Conservation (phyloP, 768 basidiomycete species). For the Pleurotus platypus region DNA sequence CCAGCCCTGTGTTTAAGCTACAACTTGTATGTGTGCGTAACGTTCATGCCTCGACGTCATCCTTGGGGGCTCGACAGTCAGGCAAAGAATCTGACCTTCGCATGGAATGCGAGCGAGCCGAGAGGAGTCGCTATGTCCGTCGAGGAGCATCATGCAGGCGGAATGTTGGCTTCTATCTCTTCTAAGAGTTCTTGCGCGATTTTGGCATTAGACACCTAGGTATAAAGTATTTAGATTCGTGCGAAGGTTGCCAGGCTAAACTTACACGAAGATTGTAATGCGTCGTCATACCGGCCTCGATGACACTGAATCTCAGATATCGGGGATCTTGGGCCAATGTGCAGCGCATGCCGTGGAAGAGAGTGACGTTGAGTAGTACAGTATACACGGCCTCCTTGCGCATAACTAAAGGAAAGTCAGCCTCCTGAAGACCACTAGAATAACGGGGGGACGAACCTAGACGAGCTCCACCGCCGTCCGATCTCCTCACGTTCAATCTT, state of each 20-base stretch:
- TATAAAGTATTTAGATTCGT: slow-evolving; percentile 6
- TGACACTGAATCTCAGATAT: slow-evolving; percentile 72
- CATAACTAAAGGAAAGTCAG: slow-evolving; percentile 53
- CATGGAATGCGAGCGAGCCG: not conserved
- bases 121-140: not conserved
- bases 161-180: slow-evolving; percentile 47
- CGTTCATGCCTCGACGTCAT: not conserved
- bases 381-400: slow-evolving; percentile 81
- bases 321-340: slow-evolving; percentile 72
- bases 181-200: slow-evolving; percentile 68
- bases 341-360: slow-evolving; percentile 79
- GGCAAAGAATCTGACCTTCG: not conserved
- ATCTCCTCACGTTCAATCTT: slow-evolving; percentile 62
- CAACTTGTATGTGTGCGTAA: not conserved
- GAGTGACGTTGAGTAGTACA: slow-evolving; percentile 66
- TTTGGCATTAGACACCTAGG: slow-evolving; percentile 64
- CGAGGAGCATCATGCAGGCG: slow-evolving; percentile 24
- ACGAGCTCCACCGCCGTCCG: slow-evolving; percentile 67
- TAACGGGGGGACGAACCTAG: slow-evolving; percentile 42
- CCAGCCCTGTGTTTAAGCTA: slow-evolving; percentile 1
- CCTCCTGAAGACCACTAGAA: not conserved
- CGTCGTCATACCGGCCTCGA: slow-evolving; percentile 54
- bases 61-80: not conserved
- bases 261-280: slow-evolving; percentile 78
- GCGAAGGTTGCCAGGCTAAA: slow-evolving; percentile 12